Evolutionary conservation across 2,329 filamentous ascomycete species (phyloP).

Genomic region (Niveomyces coronatus): DNA sequence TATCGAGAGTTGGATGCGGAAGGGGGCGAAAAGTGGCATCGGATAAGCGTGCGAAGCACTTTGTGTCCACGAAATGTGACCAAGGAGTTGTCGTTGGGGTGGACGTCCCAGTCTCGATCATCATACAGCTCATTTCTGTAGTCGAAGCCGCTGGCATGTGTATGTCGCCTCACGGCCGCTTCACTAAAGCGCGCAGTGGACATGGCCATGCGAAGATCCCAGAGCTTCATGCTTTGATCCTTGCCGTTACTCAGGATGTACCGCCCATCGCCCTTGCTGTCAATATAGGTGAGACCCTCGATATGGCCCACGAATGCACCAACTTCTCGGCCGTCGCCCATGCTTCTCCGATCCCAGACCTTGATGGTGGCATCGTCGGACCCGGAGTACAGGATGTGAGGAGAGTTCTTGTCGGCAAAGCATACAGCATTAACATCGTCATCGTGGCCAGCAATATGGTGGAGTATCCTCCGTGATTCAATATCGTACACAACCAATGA

Average conservation of each 20-base stretch:
- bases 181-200: slow-evolving; percentile 52
- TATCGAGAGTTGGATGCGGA: slow-evolving; percentile 81
- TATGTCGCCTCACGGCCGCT: slow-evolving; percentile 45
- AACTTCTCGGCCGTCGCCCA: slow-evolving; percentile 68
- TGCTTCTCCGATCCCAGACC: slow-evolving; percentile 90
- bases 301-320: slow-evolving; percentile 58
- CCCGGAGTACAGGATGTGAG: slow-evolving; percentile 91
- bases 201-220: slow-evolving; percentile 89
- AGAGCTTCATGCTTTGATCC: slow-evolving; percentile 94
- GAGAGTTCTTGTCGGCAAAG: slow-evolving; percentile 79
- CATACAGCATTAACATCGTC: slow-evolving; percentile 96
- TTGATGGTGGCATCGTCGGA: slow-evolving; percentile 91
- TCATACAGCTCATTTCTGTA: slow-evolving; percentile 62
- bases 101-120: slow-evolving; percentile 46
- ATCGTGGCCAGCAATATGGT: slow-evolving; percentile 67
- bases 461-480: slow-evolving; percentile 63
- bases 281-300: slow-evolving; percentile 58
- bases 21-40: slow-evolving; percentile 89
- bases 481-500: slow-evolving; percentile 89
- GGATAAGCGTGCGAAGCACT: slow-evolving; percentile 80
- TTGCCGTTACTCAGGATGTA: slow-evolving; percentile 93
- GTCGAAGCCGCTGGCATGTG: slow-evolving; percentile 52
- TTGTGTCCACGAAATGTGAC: slow-evolving; percentile 90
- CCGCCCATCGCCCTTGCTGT: slow-evolving; percentile 59
- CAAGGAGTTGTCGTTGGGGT: slow-evolving; percentile 78